A percentile compares a stretch with the other conserved stretches of the same genome.
Conservation (phyloP, 2,329 filamentous ascomycete species). For the Ambrosiella cleistominuta region DNA sequence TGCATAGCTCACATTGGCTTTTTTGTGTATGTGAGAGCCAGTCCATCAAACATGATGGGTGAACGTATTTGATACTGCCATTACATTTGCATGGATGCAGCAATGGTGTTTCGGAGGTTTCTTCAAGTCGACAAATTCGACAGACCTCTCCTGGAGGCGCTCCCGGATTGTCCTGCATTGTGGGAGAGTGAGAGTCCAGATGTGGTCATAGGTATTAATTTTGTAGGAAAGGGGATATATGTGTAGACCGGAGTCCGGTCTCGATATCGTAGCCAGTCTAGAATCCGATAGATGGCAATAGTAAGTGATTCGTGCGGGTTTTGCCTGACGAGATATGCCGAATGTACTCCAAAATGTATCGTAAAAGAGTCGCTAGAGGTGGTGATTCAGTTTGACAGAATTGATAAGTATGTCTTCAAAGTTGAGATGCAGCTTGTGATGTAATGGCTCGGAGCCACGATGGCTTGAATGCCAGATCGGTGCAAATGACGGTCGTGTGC, state of each 20-base stretch:
- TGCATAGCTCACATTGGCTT: constrained; percentile 98
- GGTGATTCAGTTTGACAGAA: background rate
- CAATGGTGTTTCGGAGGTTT: constrained; percentile 61
- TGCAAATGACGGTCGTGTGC: background rate
- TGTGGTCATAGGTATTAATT: background rate
- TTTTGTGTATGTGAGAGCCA: constrained; percentile 98
- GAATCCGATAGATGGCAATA: too few relatives aligned
- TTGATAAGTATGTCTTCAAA: background rate
- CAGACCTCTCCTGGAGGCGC: constrained; percentile 57
- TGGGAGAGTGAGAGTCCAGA: background rate
- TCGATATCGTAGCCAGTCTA: background rate
- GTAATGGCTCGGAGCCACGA: background rate
- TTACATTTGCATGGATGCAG: constrained; percentile 99
- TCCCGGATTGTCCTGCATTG: background rate
- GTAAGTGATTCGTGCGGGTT: too few relatives aligned
- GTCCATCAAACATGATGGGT: constrained; percentile 96
- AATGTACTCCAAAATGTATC: background rate
- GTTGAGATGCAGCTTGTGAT: background rate
- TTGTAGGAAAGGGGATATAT: background rate
- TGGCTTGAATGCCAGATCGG: background rate
- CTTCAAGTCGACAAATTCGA: constrained; percentile 89
- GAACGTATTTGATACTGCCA: constrained; percentile 95
- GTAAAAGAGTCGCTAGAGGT: background rate
- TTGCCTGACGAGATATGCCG: too few relatives aligned
- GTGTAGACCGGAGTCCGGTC: background rate